Conservation (phyloP, 495 filamentous ascomycete genomes). For the Penicillium simplicissimum region DNA sequence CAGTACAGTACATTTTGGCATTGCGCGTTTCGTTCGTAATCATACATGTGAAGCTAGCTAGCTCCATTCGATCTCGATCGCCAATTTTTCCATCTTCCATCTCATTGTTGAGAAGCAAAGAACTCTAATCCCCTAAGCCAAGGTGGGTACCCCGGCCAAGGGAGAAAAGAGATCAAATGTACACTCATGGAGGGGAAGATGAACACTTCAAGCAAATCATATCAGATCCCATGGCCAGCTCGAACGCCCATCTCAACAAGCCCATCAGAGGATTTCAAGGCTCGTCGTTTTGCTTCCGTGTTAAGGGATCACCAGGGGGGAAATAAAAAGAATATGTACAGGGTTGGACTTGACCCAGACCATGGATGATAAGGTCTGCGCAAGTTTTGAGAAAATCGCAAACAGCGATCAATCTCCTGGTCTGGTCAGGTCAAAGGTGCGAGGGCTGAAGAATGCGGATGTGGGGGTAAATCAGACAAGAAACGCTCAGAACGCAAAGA, state of each 20-base stretch:
- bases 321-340: constrained; percentile 8
- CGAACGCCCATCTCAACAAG: background rate
- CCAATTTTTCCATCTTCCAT: constrained; percentile 16
- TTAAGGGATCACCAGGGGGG: background rate
- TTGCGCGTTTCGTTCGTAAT: constrained; percentile 50
- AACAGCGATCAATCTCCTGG: background rate
- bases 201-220: constrained; percentile 18
- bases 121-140: background rate
- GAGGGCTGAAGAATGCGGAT: constrained; percentile 2
- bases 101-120: constrained; percentile 13
- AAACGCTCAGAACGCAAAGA: constrained; percentile 34
- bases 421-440: constrained; percentile 1
- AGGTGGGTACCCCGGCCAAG: background rate
- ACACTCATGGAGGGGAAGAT: constrained; percentile 6
- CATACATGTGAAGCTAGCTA: constrained; percentile 40
- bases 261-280: background rate
- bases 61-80: constrained; percentile 25
- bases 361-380: background rate
- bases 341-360: background rate
- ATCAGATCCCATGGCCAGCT: constrained; percentile 7
- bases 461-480: constrained; percentile 5
- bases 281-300: background rate
- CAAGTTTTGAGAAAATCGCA: background rate
- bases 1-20: constrained; percentile 23
- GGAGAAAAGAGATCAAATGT: constrained; percentile 5